Percentiles rank a stretch among this genome's conserved stretches.
These are phyloP conservation scores for Lasiosphaeriaceae sp. DNA, from an alignment of 495 filamentous ascomycete genomes.

Conservation along the genomic window DNA sequence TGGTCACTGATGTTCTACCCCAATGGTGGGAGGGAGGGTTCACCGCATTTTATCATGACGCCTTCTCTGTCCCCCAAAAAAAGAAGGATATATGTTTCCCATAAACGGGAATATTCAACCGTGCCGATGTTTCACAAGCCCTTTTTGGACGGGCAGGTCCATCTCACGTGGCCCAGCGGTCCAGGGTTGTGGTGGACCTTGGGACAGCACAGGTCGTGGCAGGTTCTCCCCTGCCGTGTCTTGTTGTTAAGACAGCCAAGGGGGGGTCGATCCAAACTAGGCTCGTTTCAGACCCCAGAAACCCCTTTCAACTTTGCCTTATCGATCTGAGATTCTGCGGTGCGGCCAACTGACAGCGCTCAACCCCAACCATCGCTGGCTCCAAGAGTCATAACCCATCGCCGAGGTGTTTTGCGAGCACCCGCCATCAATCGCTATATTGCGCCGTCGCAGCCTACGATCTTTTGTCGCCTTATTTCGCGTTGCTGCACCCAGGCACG, in stretches of 20 bases:
- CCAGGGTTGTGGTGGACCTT: not conserved
- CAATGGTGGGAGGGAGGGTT: too few relatives aligned
- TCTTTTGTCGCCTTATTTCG: not conserved
- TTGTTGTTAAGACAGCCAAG: not conserved
- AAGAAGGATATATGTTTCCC: not conserved
- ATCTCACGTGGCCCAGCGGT: not conserved
- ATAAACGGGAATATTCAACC: not conserved
- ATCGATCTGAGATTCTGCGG: conserved; percentile 23
- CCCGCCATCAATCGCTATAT: conserved; percentile 2
- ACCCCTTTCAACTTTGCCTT: conserved; percentile 22
- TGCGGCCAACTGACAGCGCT: not conserved
- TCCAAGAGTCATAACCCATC: not conserved
- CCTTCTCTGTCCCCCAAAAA: not conserved
- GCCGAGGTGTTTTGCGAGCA: conserved; percentile 6
- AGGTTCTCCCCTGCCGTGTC: conserved; percentile 1
- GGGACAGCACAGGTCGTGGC: not conserved
- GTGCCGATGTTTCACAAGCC: not conserved
- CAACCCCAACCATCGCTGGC: not conserved
- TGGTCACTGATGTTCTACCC: too few relatives aligned
- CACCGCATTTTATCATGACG: too few relatives aligned
- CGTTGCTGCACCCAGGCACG: too few relatives aligned
- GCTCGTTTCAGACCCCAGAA: conserved; percentile 24
- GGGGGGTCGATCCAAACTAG: conserved; percentile 19
- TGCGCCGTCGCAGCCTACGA: not conserved
- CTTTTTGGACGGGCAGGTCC: not conserved